phyloP scores from a whole-genome alignment of 1,139 yeast species.

The Lodderomyces margitis region DNA sequence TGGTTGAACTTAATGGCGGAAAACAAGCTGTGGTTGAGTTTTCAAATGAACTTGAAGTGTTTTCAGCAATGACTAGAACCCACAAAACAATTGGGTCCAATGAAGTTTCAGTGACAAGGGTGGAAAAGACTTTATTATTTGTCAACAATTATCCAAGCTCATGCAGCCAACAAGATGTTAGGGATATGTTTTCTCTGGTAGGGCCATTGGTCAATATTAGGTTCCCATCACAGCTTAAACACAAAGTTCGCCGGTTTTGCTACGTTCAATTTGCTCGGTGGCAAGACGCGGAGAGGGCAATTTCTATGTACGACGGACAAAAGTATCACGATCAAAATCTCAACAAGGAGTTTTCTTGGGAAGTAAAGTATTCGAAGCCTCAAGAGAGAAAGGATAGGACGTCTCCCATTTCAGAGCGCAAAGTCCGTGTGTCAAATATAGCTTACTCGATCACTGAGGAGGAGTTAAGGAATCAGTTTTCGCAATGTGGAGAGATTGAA shows the following conservation, averaged over 20 bases:
- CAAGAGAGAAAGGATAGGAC: constrained; percentile 12
- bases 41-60: constrained; percentile 43
- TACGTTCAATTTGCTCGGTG: constrained; percentile 59
- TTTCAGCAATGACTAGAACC: constrained; percentile 62
- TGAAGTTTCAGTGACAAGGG: constrained; percentile 46
- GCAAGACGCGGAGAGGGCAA: constrained; percentile 50
- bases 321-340: constrained; percentile 21
- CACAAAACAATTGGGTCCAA: constrained; percentile 43
- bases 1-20: constrained; percentile 20
- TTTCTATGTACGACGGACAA: constrained; percentile 40
- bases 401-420: constrained; percentile 19
- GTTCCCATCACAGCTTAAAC: constrained; percentile 62
- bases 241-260: constrained; percentile 67
- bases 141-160: constrained; percentile 73
- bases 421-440: constrained; percentile 64
- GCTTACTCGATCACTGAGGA: constrained; percentile 50
- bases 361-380: constrained; percentile 55
- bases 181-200: constrained; percentile 37
- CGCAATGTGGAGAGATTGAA: constrained; percentile 41
- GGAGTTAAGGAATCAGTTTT: constrained; percentile 26
- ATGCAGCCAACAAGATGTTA: constrained; percentile 40
- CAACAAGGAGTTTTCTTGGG: constrained; percentile 30
- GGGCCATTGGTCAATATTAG: constrained; percentile 58
- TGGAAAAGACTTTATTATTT: constrained; percentile 54
- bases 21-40: constrained; percentile 57